Evolutionary conservation across 306 rosid species (phyloP).

Genomic region (Quercus mongolica): DNA sequence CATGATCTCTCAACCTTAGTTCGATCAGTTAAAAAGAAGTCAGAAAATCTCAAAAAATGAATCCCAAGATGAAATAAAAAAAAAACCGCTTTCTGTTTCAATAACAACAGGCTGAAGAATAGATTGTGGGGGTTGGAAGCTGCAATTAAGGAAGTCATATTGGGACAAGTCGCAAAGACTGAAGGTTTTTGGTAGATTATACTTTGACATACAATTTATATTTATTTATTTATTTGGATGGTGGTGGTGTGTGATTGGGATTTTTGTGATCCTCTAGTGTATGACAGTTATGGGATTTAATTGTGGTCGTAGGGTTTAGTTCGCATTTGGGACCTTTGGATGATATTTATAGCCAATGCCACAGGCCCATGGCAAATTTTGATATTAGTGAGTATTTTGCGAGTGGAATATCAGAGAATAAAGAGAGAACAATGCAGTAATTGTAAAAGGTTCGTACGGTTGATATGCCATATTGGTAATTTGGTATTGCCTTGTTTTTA

Average conservation of each 20-base stretch:
- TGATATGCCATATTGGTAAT: too few relatives aligned
- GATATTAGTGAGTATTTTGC: too few relatives aligned
- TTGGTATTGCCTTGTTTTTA: too few relatives aligned
- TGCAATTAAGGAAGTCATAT: background rate
- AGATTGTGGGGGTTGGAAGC: too few relatives aligned
- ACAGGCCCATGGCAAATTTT: too few relatives aligned
- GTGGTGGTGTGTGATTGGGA: background rate
- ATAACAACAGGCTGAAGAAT: background rate
- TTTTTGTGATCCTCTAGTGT: background rate
- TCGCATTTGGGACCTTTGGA: background rate
- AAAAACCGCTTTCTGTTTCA: background rate
- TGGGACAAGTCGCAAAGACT: background rate
- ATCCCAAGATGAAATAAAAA: background rate
- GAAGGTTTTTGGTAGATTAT: background rate
- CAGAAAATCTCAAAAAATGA: constrained; percentile 1
- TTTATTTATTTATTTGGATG: background rate
- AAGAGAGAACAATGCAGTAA: too few relatives aligned
- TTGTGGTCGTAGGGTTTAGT: background rate
- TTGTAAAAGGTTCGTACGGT: too few relatives aligned
- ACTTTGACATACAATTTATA: background rate
- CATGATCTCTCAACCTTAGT: constrained; percentile 19
- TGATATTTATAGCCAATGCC: too few relatives aligned
- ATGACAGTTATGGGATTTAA: background rate
- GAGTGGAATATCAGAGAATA: too few relatives aligned
- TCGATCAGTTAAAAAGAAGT: constrained; percentile 25